Conservation (phyloP, 345 rosid species). For the Rhodomyrtus tomentosa region DNA sequence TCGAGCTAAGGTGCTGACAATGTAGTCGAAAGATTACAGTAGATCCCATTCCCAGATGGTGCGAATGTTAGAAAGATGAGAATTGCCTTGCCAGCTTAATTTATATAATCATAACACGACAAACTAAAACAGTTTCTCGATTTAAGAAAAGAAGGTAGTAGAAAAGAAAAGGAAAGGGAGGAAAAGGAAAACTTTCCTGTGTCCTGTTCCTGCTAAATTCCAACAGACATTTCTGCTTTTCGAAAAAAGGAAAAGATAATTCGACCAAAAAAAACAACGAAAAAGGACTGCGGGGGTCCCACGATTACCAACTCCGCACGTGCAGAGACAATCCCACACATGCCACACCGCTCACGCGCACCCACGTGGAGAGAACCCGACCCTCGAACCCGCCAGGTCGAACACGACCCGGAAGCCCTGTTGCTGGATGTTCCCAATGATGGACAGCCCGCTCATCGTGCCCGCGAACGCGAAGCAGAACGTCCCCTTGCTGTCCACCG, state of each 20-base stretch:
- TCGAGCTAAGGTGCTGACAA: not conserved
- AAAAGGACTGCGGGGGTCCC: not conserved
- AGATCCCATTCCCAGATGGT: not conserved
- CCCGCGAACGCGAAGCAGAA: constrained; percentile 98
- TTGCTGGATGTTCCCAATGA: constrained; percentile 91
- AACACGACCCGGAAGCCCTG: constrained; percentile 89
- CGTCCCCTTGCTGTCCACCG: constrained; percentile 59
- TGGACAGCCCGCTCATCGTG: constrained; percentile 72
- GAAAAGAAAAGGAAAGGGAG: not conserved
- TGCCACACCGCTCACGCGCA: constrained; percentile 28
- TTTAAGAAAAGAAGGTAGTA: not conserved
- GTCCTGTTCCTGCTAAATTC: not conserved
- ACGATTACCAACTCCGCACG: not conserved
- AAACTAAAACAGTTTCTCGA: not conserved
- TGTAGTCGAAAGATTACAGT: not conserved
- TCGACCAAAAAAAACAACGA: too few species aligned
- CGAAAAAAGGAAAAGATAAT: not conserved
- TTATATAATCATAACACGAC: not conserved
- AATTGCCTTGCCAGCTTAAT: not conserved
- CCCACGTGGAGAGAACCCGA: constrained; percentile 90
- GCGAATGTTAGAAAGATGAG: not conserved
- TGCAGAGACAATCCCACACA: not conserved
- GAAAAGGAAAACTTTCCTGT: not conserved
- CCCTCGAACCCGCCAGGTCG: constrained; percentile 54
- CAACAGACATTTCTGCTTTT: not conserved